Evolutionary conservation across 2,329 filamentous ascomycete genomes (phyloP).

Genomic region (Exophiala sp.): DNA sequence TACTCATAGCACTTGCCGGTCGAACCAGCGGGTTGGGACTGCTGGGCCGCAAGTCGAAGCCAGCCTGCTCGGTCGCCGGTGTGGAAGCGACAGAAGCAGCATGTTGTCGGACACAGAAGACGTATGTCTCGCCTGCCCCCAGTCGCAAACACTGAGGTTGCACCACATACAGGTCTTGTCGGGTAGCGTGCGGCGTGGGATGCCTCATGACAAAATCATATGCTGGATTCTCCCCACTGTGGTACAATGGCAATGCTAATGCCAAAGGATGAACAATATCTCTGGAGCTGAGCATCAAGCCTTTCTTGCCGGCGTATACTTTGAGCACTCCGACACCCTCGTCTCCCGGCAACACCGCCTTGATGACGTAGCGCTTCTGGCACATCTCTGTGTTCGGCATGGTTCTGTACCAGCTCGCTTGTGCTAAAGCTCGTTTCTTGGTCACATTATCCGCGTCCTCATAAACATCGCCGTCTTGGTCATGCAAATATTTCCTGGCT

Average conservation of each 20-base stretch:
- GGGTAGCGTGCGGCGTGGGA: constrained; percentile 93
- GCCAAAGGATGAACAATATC: constrained; percentile 91
- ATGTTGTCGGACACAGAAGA: constrained; percentile 92
- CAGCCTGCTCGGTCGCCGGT: constrained; percentile 18
- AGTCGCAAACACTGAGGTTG: constrained; percentile 88
- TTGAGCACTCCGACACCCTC: constrained; percentile 84
- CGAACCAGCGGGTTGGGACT: constrained; percentile 41
- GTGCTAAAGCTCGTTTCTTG: constrained; percentile 78
- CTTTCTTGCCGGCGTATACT: constrained; percentile 87
- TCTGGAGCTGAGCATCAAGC: constrained; percentile 95
- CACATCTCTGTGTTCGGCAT: constrained; percentile 22
- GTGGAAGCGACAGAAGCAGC: constrained; percentile 48
- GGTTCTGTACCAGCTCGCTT: constrained; percentile 84
- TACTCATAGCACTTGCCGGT: constrained; percentile 55
- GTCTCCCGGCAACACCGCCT: constrained; percentile 83
- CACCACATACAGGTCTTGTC: constrained; percentile 93
- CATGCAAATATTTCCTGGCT: constrained; percentile 69
- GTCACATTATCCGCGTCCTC: constrained; percentile 76
- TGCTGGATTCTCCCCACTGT: constrained; percentile 84
- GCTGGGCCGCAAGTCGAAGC: constrained; percentile 25
- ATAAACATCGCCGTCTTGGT: constrained; percentile 85
- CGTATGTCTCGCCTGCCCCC: constrained; percentile 93
- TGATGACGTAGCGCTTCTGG: constrained; percentile 85
- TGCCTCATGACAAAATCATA: constrained; percentile 92
- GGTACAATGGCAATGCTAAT: constrained; percentile 80